Percentiles rank a stretch among this genome's conserved stretches.
phyloP scores from a whole-genome alignment of 352 stramenopile genomes.

The Pythium aphanidermatum region DNA sequence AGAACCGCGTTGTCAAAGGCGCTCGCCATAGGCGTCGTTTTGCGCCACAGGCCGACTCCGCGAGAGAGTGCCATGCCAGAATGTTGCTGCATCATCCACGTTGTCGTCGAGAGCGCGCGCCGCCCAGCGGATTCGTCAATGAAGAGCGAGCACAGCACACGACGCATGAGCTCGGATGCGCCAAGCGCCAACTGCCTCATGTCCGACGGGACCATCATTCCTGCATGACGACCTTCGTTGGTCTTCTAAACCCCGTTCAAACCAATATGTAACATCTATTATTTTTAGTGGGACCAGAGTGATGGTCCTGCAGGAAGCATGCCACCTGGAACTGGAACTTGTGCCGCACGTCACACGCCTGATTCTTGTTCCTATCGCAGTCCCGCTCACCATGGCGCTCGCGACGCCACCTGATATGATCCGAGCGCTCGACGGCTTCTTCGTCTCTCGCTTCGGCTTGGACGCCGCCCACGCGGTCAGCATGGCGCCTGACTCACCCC shows the following conservation, averaged over 20 bases:
- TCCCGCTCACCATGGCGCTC: conserved; percentile 18
- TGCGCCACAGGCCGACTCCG: conserved; percentile 40
- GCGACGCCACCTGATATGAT: conserved; percentile 13
- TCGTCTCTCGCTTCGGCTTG: conserved; percentile 3
- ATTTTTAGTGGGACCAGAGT: neutral
- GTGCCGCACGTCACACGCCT: too few relatives aligned
- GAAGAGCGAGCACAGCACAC: neutral
- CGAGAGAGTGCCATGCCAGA: conserved; percentile 7
- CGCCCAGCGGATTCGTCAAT: conserved; percentile 1
- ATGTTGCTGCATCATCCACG: neutral
- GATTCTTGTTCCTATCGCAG: too few relatives aligned
- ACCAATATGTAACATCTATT: neutral
- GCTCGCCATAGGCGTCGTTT: conserved; percentile 16
- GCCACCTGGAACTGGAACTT: conserved; percentile 5
- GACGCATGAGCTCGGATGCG: too few relatives aligned
- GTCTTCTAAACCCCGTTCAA: conserved; percentile 10
- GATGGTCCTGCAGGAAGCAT: conserved; percentile 1
- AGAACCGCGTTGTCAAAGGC: conserved; percentile 62
- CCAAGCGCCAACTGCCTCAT: too few relatives aligned
- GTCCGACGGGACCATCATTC: conserved; percentile 18
- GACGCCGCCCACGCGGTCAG: neutral
- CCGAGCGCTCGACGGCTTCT: conserved; percentile 23
- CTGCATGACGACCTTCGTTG: neutral
- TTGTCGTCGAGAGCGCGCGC: neutral
- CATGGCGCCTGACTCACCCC: neutral